These are phyloP conservation scores for Aspergillus ruber DNA, from an alignment of 2,329 filamentous ascomycete genomes.

Conservation along the genomic window DNA sequence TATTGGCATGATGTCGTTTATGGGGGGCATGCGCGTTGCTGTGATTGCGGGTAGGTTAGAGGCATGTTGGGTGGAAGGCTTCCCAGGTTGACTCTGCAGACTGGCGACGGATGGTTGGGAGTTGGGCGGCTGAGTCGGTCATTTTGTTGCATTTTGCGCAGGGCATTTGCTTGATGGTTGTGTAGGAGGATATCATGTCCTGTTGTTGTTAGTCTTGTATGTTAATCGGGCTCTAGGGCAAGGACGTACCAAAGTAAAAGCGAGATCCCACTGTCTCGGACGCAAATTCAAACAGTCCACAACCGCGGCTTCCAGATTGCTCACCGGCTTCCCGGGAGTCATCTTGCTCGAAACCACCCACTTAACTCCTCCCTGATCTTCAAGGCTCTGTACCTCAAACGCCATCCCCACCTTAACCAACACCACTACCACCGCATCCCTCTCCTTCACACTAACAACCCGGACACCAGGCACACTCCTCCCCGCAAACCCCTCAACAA, in stretches of 20 bases:
- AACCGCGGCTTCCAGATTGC: slow-evolving; percentile 30
- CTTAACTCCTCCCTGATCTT: slow-evolving; percentile 15
- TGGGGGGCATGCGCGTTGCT: slow-evolving; percentile 3
- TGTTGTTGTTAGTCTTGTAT: slow-evolving; percentile 11
- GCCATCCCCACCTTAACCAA: slow-evolving; percentile 28
- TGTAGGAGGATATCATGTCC: slow-evolving; percentile 40
- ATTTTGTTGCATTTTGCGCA: slow-evolving; percentile 35
- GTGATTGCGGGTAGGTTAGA: slow-evolving; percentile 8
- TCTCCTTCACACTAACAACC: slow-evolving; percentile 17
- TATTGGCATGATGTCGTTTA: slow-evolving; percentile 20
- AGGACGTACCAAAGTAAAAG: slow-evolving; percentile 31
- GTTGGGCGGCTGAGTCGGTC: slow-evolving; percentile 31
- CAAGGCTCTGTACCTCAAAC: slow-evolving; percentile 24
- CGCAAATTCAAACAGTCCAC: slow-evolving; percentile 29
- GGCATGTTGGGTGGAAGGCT: slow-evolving; percentile 28
- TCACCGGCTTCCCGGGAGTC: slow-evolving; percentile 16
- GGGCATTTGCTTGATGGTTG: slow-evolving; percentile 32
- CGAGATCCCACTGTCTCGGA: slow-evolving; percentile 33
- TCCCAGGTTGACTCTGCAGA: slow-evolving; percentile 24
- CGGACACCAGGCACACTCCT: slow-evolving; percentile 24
- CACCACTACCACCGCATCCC: slow-evolving; percentile 20
- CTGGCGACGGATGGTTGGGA: slow-evolving; percentile 32
- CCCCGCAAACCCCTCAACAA: slow-evolving; percentile 27
- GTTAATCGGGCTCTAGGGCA: background rate
- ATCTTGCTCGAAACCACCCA: slow-evolving; percentile 30